Base-by-base conservation (phyloP, 352 stramenopile genomes). In the Blastocystis sp. region DNA sequence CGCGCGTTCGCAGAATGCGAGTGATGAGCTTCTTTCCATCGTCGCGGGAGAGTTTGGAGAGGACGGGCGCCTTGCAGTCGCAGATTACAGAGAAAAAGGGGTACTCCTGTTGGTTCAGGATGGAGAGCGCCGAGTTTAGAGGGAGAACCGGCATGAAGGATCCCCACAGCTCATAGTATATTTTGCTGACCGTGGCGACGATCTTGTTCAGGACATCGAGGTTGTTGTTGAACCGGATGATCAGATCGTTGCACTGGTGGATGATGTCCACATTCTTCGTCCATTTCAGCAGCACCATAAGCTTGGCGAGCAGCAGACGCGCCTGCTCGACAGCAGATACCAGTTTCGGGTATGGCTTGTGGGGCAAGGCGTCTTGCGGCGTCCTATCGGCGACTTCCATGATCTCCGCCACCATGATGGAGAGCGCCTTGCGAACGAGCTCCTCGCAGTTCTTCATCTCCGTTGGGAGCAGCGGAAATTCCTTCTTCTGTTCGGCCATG, bases 201-300 rank as follows among this genome's bases (percentile, higher is more conserved):
- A 81, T 61, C 9, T 81, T 49, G 1, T 59, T 63, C 69, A 81
- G 24, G 36, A 61, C 34, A 64, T 64, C 34, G 24, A 48, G n/a
- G 38, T 81, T 81, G 11, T 64, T 29, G 16, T 81, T 81, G 29
- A 42, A 40, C 6, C 14, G 29, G 4, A 46, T 64, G 8, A 64
- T 51, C 32, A 81, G 18, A 21, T 59, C 46, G 21, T 61, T 18
- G 16, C 69, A 81, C 3, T 51, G 48, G 51, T 57, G 21, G 21
- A 81, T 54, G 21, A 64, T 27, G 21, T 64, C 69, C 14, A 64
- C 48, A n/a, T 81, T 81, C 48, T 64, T 63, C 18, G 69, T 64
- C 69, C 69, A 81, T 64, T 81, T 81, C 69, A 81, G 40, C 48
- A 81, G 29, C 18, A 40, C 48, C 29, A 64, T 46, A 29, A 81